phyloP scores from a whole-genome alignment of 352 stramenopile species.

The Phytopythium oedochilum region DNA sequence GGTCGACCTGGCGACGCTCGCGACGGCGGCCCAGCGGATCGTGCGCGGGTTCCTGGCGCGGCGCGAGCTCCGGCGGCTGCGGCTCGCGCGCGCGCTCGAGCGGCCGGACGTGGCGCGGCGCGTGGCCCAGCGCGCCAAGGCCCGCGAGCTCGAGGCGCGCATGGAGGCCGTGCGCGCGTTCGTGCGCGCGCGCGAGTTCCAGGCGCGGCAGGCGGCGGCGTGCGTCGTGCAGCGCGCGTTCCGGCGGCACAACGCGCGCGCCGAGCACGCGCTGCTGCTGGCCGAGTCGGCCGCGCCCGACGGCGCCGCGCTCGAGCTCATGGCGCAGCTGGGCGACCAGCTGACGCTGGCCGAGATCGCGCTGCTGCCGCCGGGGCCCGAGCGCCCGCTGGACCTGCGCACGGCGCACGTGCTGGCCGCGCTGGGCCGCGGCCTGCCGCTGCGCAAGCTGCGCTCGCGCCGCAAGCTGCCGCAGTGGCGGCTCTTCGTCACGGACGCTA shows the following conservation, averaged over 20 bases:
- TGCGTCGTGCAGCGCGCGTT: constrained; percentile 61
- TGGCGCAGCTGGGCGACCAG: constrained; percentile 54
- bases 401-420: constrained; percentile 61
- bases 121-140: neutral
- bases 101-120: neutral
- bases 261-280: constrained; percentile 47
- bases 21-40: constrained; percentile 31
- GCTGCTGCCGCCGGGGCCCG: constrained; percentile 29
- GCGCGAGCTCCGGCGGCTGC: constrained; percentile 10
- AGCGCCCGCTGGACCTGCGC: constrained; percentile 9
- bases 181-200: constrained; percentile 48
- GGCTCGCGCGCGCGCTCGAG: constrained; percentile 13
- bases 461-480: constrained; percentile 48
- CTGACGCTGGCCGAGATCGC: constrained; percentile 61
- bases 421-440: constrained; percentile 54
- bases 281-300: constrained; percentile 49
- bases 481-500: constrained; percentile 53
- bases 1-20: constrained; percentile 32
- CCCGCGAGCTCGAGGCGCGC: constrained; percentile 17
- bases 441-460: constrained; percentile 49
- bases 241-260: constrained; percentile 31
- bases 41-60: constrained; percentile 52
- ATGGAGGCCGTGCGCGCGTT: constrained; percentile 46
- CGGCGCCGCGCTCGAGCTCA: constrained; percentile 26
- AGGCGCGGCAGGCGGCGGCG: constrained; percentile 41